Conservation (phyloP, 306 rosid species). For the Pterocarpus macrocarpus region DNA sequence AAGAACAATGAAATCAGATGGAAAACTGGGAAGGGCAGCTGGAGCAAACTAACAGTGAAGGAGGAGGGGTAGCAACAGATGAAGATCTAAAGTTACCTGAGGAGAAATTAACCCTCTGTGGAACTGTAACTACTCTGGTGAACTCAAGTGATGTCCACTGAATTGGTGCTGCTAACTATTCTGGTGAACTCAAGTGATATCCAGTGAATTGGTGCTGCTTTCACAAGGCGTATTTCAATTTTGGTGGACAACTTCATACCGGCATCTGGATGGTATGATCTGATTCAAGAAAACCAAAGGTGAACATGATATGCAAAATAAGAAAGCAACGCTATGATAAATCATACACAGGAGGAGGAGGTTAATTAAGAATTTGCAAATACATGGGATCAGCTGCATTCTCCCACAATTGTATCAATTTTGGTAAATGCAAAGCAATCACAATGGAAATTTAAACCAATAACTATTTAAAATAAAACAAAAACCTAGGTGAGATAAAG, state of each 20-base stretch:
- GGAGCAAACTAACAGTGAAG: too few relatives aligned
- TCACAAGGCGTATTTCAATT: constrained; percentile 84
- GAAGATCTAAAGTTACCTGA: constrained; percentile 59
- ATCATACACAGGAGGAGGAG: neutral
- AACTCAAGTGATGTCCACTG: too few relatives aligned
- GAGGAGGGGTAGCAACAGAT: too few relatives aligned
- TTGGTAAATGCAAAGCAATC: neutral
- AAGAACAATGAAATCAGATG: too few relatives aligned
- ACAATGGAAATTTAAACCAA: neutral
- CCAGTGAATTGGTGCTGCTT: constrained; percentile 73
- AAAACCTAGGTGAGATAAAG: neutral
- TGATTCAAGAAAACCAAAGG: constrained; percentile 49
- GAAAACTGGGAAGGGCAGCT: too few relatives aligned
- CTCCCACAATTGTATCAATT: neutral
- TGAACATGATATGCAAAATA: constrained; percentile 37
- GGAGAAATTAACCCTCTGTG: constrained; percentile 49
- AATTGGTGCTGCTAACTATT: too few relatives aligned
- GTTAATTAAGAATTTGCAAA: constrained; percentile 16
- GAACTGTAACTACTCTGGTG: constrained; percentile 52
- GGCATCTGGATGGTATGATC: constrained; percentile 73
- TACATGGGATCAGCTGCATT: neutral
- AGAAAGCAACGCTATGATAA: neutral
- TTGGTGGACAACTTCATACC: constrained; percentile 70
- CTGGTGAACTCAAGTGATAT: constrained; percentile 75
- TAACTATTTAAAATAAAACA: neutral